Percentiles rank a stretch among this genome's conserved stretches.
These are phyloP conservation scores for Ogataea nakhonphanomensis DNA, from an alignment of 805 yeast species.

Conservation along the genomic window DNA sequence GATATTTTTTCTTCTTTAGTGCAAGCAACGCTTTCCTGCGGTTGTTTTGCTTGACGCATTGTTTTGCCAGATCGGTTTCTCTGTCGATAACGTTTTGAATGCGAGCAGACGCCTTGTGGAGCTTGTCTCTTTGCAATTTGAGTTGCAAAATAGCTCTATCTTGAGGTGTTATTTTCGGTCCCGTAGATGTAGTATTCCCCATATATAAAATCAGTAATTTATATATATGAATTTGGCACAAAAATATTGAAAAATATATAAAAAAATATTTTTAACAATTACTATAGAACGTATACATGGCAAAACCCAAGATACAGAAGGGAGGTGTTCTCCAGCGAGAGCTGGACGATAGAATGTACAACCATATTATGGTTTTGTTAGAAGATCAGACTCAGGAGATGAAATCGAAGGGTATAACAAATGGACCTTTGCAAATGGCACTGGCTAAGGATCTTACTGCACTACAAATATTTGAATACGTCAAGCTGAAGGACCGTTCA, in stretches of 20 bases:
- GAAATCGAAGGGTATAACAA: constrained; percentile 35
- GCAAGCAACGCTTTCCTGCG: constrained; percentile 63
- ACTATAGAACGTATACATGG: not conserved
- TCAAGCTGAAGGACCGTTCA: constrained; percentile 62
- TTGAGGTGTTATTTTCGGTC: constrained; percentile 68
- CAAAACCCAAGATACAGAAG: constrained; percentile 15
- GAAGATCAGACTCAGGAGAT: constrained; percentile 55
- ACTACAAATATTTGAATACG: constrained; percentile 52
- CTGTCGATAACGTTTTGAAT: constrained; percentile 53
- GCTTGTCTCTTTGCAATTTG: constrained; percentile 83
- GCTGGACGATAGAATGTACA: constrained; percentile 56
- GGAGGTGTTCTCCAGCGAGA: constrained; percentile 28
- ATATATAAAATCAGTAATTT: constrained; percentile 14
- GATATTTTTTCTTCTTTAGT: constrained; percentile 76
- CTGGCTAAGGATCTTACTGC: constrained; percentile 57
- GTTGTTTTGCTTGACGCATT: constrained; percentile 50
- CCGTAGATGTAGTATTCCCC: constrained; percentile 31
- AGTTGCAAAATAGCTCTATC: constrained; percentile 85
- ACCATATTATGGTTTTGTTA: constrained; percentile 51
- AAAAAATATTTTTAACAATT: not conserved
- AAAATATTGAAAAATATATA: not conserved
- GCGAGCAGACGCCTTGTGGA: constrained; percentile 66
- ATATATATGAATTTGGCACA: not conserved
- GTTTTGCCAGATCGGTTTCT: constrained; percentile 60
- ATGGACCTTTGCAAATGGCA: constrained; percentile 42